Base-by-base conservation (phyloP, 192 early-diverging fungal species). In the Entomortierella parvispora region DNA sequence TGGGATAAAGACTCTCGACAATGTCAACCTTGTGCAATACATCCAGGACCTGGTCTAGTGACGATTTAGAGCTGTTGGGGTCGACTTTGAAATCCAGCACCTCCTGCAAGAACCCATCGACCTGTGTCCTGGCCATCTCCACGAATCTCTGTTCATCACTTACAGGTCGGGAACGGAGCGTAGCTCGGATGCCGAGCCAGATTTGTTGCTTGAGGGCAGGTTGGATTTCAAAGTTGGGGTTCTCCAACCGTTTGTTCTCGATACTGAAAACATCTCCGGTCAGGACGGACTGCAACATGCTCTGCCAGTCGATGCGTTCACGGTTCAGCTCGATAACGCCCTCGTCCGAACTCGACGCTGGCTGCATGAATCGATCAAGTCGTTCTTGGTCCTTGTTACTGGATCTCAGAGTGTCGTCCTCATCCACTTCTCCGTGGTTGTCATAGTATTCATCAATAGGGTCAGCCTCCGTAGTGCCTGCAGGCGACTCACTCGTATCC, bases 231-330 rank as follows among this genome's bases (percentile, higher is more conserved):
- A 47, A 76, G 46, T 76, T 79, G 8, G 85, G 82, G 9, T 83
- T 84, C 33, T 82, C 79, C 6, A 94, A 72, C 15, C 92, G 89
- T 60, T 88, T 87, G 62, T 93, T 92, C 76, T 96, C 94, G 28
- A 89, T 90, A 50, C 90, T 92, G 11, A 96, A 92, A 20, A 94
- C 91, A 48, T 96, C 92, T 29, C 94, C 93, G 10, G 82, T 87
- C 26, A 96, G 71, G 14, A 94, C 94, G 15, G 92, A 91, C 29
- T 90, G 83, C 4, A 96, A 81, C 92, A 96, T 93, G 45, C 89
- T 86, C 46, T 93, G 94, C 94, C 94, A 96, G 65, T 94, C 92
- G 14, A 86, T 71, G 44, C 94, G 88, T 68, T 96, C 94, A 25
- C 74, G 44, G 44, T 77, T 77, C 10, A 77, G 45, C 7, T 62